These are phyloP conservation scores for Neofusicoccum kwambonambiense DNA, from an alignment of 2,329 filamentous ascomycete species.

Conservation along the genomic window DNA sequence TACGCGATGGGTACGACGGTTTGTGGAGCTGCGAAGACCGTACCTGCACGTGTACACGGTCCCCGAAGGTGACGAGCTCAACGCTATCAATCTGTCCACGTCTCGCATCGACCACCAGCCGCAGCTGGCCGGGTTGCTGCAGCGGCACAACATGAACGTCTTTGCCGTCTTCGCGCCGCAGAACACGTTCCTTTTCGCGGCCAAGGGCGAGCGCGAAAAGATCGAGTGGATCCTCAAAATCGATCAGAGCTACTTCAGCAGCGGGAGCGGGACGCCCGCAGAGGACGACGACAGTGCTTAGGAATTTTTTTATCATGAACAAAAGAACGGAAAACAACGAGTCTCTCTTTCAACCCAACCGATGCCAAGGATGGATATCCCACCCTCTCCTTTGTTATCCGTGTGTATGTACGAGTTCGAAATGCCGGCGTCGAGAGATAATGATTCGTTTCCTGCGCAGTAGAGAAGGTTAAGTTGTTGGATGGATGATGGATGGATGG, in stretches of 20 bases:
- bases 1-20: slow-evolving; percentile 84
- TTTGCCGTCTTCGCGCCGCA: slow-evolving; percentile 94
- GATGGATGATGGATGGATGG: neutral
- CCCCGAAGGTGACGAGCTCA: slow-evolving; percentile 84
- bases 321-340: neutral
- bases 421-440: slow-evolving; percentile 6
- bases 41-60: slow-evolving; percentile 89
- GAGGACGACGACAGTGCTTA: slow-evolving; percentile 28
- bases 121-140: slow-evolving; percentile 75
- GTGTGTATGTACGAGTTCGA: slow-evolving; percentile 5
- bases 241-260: slow-evolving; percentile 71
- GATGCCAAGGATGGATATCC: neutral
- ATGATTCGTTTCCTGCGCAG: neutral
- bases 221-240: slow-evolving; percentile 96
- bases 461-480: neutral
- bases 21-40: slow-evolving; percentile 85
- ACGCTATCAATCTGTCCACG: slow-evolving; percentile 83
- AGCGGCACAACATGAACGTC: slow-evolving; percentile 49
- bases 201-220: slow-evolving; percentile 85
- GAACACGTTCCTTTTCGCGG: slow-evolving; percentile 93
- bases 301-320: neutral
- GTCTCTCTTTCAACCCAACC: neutral
- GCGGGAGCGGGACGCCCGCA: slow-evolving; percentile 21
- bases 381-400: slow-evolving; percentile 1
- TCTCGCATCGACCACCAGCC: slow-evolving; percentile 90